These are phyloP conservation scores for Ceratocystis papillata DNA, from an alignment of 2,329 filamentous ascomycete species.

Conservation along the genomic window DNA sequence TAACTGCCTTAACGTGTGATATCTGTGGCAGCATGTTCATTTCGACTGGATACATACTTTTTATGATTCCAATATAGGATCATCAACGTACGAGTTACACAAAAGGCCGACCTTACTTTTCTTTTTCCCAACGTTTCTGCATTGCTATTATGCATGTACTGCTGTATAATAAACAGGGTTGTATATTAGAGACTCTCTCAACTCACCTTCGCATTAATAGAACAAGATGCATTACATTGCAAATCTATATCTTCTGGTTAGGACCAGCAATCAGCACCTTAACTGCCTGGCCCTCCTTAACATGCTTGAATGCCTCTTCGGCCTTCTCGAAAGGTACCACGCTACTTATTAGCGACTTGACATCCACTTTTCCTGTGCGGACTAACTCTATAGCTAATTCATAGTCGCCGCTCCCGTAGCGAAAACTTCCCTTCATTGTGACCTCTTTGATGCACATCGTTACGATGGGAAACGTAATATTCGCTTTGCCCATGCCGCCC, in stretches of 20 bases:
- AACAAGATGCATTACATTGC: background rate
- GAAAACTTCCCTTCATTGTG: slow-evolving; percentile 75
- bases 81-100: slow-evolving; percentile 6
- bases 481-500: slow-evolving; percentile 78
- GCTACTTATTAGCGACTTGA: slow-evolving; percentile 70
- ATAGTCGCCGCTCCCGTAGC: slow-evolving; percentile 83
- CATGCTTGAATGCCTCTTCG: slow-evolving; percentile 75
- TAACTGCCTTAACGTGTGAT: background rate
- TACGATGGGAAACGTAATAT: slow-evolving; percentile 88
- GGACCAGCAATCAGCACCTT: slow-evolving; percentile 59
- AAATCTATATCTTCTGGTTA: slow-evolving; percentile 40
- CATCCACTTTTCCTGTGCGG: slow-evolving; percentile 58
- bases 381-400: slow-evolving; percentile 70
- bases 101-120: background rate
- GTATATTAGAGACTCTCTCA: background rate
- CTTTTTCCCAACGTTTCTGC: background rate
- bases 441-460: slow-evolving; percentile 82
- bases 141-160: background rate
- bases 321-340: slow-evolving; percentile 71
- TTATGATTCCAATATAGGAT: background rate
- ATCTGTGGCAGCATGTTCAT: background rate
- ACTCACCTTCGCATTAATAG: slow-evolving; percentile 1
- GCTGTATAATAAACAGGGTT: background rate
- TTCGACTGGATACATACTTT: background rate
- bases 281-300: slow-evolving; percentile 70